Evolutionary conservation across 192 early-diverging fungal genomes (phyloP).

Genomic region (Paraglomus brasilianum): DNA sequence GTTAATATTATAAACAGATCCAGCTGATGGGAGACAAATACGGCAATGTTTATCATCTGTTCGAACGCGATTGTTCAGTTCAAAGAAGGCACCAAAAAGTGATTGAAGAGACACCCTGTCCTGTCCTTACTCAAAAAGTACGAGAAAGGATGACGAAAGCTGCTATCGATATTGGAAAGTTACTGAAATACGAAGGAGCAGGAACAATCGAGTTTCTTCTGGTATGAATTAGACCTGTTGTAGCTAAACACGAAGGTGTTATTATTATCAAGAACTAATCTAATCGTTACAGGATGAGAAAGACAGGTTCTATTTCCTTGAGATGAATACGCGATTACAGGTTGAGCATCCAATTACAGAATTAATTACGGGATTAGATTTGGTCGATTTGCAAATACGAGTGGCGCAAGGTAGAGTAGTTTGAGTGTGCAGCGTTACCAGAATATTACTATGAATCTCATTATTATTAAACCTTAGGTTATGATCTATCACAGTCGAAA

Average conservation of each 20-base stretch:
- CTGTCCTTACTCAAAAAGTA: conserved; percentile 45
- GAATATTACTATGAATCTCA: background rate
- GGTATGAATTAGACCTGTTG: conserved; percentile 27
- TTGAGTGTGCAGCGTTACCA: background rate
- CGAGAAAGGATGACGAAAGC: conserved; percentile 48
- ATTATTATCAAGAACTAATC: background rate
- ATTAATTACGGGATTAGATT: conserved; percentile 56
- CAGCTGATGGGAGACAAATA: conserved; percentile 60
- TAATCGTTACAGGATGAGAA: conserved; percentile 34
- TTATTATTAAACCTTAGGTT: conserved; percentile 14
- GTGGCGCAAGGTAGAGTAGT: conserved; percentile 51
- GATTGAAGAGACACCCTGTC: conserved; percentile 59
- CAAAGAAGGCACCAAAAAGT: conserved; percentile 68
- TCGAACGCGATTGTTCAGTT: conserved; percentile 64
- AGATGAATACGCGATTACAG: conserved; percentile 68
- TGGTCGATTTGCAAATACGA: conserved; percentile 61
- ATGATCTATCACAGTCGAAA: conserved; percentile 7
- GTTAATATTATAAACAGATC: conserved; percentile 31
- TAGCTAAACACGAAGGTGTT: background rate
- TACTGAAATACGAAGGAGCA: conserved; percentile 52
- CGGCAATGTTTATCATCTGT: conserved; percentile 56
- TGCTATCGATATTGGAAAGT: conserved; percentile 50
- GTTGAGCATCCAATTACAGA: conserved; percentile 69
- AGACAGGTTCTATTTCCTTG: conserved; percentile 62
- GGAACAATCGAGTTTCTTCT: conserved; percentile 68